phyloP scores from a whole-genome alignment of 805 yeast species.

The Candida maris region DNA sequence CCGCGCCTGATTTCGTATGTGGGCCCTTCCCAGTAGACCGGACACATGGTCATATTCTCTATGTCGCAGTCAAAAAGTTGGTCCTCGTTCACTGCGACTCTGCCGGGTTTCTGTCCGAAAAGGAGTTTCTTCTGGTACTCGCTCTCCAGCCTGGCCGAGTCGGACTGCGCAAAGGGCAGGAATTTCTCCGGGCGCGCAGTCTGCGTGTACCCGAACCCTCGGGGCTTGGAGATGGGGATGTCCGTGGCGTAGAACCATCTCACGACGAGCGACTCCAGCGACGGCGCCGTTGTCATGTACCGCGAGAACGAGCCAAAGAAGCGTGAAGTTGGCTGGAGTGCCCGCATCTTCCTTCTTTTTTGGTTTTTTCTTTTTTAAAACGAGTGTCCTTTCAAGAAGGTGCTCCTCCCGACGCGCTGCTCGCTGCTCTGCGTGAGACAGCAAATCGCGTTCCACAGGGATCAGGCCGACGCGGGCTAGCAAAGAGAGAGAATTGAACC shows the following conservation, averaged over 20 bases:
- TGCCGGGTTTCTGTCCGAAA: slow-evolving; percentile 1
- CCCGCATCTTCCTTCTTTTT: no score
- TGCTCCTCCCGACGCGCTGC: no score
- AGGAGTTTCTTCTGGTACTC: slow-evolving; percentile 33
- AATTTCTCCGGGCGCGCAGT: slow-evolving; percentile 53
- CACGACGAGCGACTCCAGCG: slow-evolving; percentile 4
- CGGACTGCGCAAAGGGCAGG: slow-evolving; percentile 61
- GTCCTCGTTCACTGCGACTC: slow-evolving; percentile 75
- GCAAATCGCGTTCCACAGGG: no score
- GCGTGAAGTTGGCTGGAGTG: no score
- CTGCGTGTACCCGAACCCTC: slow-evolving; percentile 50
- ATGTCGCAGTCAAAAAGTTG: slow-evolving; percentile 71
- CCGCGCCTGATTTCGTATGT: slow-evolving; percentile 79
- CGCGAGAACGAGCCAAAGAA: neutral
- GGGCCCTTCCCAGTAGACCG: slow-evolving; percentile 90
- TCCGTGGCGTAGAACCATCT: slow-evolving; percentile 87
- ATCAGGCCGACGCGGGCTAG: no score
- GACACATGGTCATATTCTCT: slow-evolving; percentile 47
- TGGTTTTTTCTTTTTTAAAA: no score
- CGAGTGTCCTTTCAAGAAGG: no score
- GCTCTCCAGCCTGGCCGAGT: slow-evolving; percentile 58
- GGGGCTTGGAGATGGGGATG: slow-evolving; percentile 66
- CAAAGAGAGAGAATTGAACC: no score
- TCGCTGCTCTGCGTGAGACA: no score
- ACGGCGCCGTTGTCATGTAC: neutral